Base-by-base conservation (phyloP, 106 monocot species). In the Cymbidium sinense region DNA sequence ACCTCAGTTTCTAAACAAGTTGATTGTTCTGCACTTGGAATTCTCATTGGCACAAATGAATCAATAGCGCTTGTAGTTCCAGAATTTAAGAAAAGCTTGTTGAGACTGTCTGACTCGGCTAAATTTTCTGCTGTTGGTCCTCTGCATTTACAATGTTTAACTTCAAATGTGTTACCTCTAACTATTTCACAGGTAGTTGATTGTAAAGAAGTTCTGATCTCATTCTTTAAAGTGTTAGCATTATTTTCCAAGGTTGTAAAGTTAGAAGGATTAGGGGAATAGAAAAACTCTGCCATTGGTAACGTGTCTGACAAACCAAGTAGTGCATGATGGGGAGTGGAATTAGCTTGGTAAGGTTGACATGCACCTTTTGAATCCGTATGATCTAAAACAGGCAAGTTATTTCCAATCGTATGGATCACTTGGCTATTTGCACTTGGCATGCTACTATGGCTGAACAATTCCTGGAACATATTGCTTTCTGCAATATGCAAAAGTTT, bases 401-500 rank as follows among this genome's bases (percentile, higher is more conserved):
- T 44, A 27, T 44, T 74, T 15, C 27, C 28, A 28, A 28, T 74
- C 11, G 27, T 35, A 44, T 43, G 44, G 12, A 27, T 28, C 1
- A 28, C 43, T 28, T 74, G 74, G 43, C 13, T 43, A 44, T 74
- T 74, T 74, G 67, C 67, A 31, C 29, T 31, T 11, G 67, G 31
- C 31, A 74, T 44, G 25, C 41, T 44, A 28, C 74, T 17, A 74
- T 74, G 43, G 28, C 29, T 25, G 13, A 55, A 70, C 13, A 80
- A 43, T 25, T 85, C 71, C 33, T 75, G 77, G 21, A 86, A 77
- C 35, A 5, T 72, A 41, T 43, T 75, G 21, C 44, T 77, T 37
- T 70, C 84, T 65, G 86, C 88, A 75, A 94, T 85, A 34, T 81
- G 80, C 47, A 94, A 78, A 76, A 98, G 88, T 50, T 90, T 83